Conservation (phyloP, 2,329 filamentous ascomycete species). For the Neonectria coccinea region DNA sequence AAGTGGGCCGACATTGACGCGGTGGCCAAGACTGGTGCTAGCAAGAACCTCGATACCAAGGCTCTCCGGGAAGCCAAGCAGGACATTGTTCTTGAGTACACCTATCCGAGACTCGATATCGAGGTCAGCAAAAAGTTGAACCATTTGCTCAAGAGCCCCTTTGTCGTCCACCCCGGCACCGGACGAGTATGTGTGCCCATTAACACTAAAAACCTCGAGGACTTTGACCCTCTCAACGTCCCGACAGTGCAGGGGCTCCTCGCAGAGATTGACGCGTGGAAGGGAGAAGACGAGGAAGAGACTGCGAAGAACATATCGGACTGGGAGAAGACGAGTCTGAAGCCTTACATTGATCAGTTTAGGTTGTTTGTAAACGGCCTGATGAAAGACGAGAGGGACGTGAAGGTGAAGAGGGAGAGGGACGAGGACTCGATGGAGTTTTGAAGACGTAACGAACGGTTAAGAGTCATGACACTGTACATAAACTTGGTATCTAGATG, state of each 20-base stretch:
- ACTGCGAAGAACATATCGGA: constrained; percentile 69
- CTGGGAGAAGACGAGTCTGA: constrained; percentile 97
- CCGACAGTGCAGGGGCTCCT: constrained; percentile 88
- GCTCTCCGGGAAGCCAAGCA: constrained; percentile 90
- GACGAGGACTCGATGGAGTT: constrained; percentile 67
- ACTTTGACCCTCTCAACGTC: constrained; percentile 89
- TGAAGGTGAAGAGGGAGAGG: constrained; percentile 66
- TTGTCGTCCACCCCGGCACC: constrained; percentile 95
- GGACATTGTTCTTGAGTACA: constrained; percentile 96
- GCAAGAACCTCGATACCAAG: constrained; percentile 77
- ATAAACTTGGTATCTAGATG: constrained; percentile 34
- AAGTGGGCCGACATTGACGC: constrained; percentile 97
- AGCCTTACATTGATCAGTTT: constrained; percentile 92
- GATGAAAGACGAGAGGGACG: constrained; percentile 78
- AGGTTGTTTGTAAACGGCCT: constrained; percentile 81
- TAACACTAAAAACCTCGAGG: constrained; percentile 76
- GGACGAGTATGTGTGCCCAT: constrained; percentile 97
- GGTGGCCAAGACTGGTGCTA: constrained; percentile 80
- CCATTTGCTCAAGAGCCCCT: constrained; percentile 96
- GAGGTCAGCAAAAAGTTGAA: constrained; percentile 98
- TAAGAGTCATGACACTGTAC: constrained; percentile 34
- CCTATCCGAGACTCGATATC: constrained; percentile 95
- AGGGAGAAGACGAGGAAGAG: constrained; percentile 58
- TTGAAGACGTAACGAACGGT: constrained; percentile 45
- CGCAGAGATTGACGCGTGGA: constrained; percentile 87